A percentile compares a stretch with the other conserved stretches of the same genome.
Conservation (phyloP, 2,329 filamentous ascomycete genomes). For the Beauveria bassiana region DNA sequence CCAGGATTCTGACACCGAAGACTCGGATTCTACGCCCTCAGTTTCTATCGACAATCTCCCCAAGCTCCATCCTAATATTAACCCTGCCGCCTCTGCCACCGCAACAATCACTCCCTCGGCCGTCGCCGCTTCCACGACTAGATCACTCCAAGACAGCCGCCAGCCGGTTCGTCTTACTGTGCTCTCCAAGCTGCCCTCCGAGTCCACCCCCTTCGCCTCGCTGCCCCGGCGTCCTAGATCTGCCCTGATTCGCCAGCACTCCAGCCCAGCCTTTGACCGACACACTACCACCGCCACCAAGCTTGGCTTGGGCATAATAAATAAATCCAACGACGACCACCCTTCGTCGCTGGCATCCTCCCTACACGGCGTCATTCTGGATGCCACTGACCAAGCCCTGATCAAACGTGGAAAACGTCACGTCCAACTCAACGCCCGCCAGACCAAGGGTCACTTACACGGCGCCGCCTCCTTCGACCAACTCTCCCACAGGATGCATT, state of each 20-base stretch:
- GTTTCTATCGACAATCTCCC: slow-evolving; percentile 19
- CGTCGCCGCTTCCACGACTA: background rate
- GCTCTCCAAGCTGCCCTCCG: slow-evolving; percentile 7
- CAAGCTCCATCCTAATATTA: slow-evolving; percentile 13
- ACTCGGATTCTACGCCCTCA: slow-evolving; percentile 21
- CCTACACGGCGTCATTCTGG: slow-evolving; percentile 30
- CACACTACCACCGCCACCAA: background rate
- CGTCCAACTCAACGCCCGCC: slow-evolving; percentile 13
- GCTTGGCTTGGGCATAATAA: slow-evolving; percentile 1
- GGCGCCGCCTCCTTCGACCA: slow-evolving; percentile 3
- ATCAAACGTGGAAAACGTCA: slow-evolving; percentile 21
- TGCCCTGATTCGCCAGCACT: slow-evolving; percentile 5
- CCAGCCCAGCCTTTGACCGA: slow-evolving; percentile 1
- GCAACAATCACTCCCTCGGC: background rate
- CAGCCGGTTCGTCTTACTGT: slow-evolving; percentile 9
- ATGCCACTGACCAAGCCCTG: slow-evolving; percentile 21
- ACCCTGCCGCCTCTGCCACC: slow-evolving; percentile 16
- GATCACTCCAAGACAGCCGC: slow-evolving; percentile 4
- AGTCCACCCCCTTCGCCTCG: background rate
- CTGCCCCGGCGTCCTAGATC: slow-evolving; percentile 6
- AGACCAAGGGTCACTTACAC: background rate
- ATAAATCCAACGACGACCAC: background rate
- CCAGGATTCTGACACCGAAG: slow-evolving; percentile 31
- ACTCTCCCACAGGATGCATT: slow-evolving; percentile 19
- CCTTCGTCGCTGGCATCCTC: background rate